These are phyloP conservation scores for Trifolium repens DNA, from an alignment of 306 rosid genomes.

Conservation along the genomic window DNA sequence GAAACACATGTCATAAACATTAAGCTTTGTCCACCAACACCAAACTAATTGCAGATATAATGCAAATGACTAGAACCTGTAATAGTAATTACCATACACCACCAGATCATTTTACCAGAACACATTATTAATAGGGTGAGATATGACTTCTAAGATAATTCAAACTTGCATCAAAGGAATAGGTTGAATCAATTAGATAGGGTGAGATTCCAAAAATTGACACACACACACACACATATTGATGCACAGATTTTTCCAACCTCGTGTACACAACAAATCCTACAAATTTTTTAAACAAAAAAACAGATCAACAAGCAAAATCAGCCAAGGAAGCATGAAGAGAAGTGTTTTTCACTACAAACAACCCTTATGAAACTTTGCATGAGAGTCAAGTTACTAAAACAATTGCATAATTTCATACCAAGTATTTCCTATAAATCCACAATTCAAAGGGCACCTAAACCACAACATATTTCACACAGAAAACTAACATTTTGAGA, in stretches of 20 bases:
- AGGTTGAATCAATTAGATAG: background rate
- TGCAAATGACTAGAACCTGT: background rate
- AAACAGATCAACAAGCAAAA: constrained; percentile 36
- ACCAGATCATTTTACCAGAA: background rate
- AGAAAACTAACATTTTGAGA: background rate
- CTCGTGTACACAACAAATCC: background rate
- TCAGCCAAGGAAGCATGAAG: constrained; percentile 23
- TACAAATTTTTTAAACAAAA: constrained; percentile 2
- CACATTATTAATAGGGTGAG: background rate
- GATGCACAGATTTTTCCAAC: background rate
- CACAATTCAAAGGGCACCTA: constrained; percentile 40
- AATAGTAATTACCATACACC: background rate
- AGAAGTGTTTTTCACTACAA: constrained; percentile 74
- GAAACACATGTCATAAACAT: background rate
- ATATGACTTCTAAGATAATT: background rate
- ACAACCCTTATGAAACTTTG: constrained; percentile 63
- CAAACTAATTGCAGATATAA: background rate
- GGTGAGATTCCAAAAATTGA: background rate
- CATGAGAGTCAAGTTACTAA: constrained; percentile 68
- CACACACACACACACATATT: background rate
- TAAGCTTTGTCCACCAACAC: background rate
- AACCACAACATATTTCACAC: constrained; percentile 30
- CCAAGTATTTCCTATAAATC: constrained; percentile 35
- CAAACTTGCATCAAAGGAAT: background rate
- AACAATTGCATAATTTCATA: constrained; percentile 24